phyloP scores from a whole-genome alignment of 306 rosid species.

The Echinosophora koreensis region DNA sequence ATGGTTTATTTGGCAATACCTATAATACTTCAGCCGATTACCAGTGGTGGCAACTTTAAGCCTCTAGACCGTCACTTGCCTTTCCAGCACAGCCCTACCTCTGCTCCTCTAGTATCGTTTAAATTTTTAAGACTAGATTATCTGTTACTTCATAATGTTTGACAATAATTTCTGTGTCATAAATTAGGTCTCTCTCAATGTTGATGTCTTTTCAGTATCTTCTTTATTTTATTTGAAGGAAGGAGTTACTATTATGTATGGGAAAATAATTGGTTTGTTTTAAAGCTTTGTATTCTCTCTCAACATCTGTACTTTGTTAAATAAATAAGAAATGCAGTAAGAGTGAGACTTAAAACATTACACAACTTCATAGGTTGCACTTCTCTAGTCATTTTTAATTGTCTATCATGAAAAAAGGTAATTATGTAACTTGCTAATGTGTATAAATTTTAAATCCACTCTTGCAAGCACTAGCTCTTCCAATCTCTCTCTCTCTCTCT shows the following conservation, averaged over 20 bases:
- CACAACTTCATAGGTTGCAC: neutral
- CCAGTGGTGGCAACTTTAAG: too few relatives aligned
- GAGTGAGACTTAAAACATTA: slow-evolving; percentile 13
- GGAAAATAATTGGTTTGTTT: too few relatives aligned
- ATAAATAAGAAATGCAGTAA: neutral
- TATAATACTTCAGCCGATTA: too few relatives aligned
- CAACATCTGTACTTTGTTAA: neutral
- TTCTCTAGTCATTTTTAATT: too few relatives aligned
- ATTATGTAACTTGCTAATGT: too few relatives aligned
- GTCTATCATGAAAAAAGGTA: too few relatives aligned
- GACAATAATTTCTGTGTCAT: neutral
- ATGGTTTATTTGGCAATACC: too few relatives aligned
- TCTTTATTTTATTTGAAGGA: neutral
- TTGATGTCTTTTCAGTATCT: neutral
- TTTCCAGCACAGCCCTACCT: too few relatives aligned
- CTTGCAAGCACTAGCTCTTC: neutral
- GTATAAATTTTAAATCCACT: neutral
- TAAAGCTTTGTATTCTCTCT: neutral
- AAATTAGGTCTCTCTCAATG: neutral
- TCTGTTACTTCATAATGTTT: slow-evolving; percentile 4
- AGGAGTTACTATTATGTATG: neutral
- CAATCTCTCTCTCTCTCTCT: too few relatives aligned
- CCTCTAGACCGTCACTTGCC: too few relatives aligned
- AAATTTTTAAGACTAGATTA: neutral
- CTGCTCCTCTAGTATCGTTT: too few relatives aligned